A percentile compares a stretch with the other conserved stretches of the same genome.
These are phyloP conservation scores for Parmales sp. DNA, from an alignment of 108 stramenopile species.

Conservation along the genomic window DNA sequence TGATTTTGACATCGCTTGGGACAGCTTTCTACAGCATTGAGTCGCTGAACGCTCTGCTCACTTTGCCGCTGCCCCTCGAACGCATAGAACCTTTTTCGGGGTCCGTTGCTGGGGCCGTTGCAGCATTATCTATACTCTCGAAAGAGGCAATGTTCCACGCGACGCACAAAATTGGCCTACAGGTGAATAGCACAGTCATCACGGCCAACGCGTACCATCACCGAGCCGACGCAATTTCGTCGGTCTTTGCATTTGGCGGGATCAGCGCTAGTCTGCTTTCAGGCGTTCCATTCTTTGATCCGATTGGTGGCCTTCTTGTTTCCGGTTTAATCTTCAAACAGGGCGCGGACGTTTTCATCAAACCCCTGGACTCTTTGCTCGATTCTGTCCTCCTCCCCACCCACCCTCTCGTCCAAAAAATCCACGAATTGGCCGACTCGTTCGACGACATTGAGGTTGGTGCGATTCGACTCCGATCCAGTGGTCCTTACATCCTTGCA, in stretches of 20 bases:
- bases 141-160: constrained; percentile 37
- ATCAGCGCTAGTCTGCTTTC: constrained; percentile 24
- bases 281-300: background rate
- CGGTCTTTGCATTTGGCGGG: constrained; percentile 31
- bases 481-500: too few relatives aligned
- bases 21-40: constrained; percentile 26
- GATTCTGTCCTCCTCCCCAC: too few relatives aligned
- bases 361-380: too few relatives aligned
- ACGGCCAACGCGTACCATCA: constrained; percentile 51
- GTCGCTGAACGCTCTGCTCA: background rate
- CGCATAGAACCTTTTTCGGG: background rate
- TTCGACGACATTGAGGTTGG: too few relatives aligned
- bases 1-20: constrained; percentile 26
- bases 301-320: too few relatives aligned
- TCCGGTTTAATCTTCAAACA: too few relatives aligned
- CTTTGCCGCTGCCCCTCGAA: too few relatives aligned
- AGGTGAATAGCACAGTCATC: constrained; percentile 22
- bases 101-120: constrained; percentile 22
- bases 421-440: too few relatives aligned
- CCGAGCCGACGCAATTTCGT: constrained; percentile 37
- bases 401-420: too few relatives aligned
- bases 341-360: too few relatives aligned
- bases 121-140: constrained; percentile 21
- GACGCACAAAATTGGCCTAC: constrained; percentile 26
- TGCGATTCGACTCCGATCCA: too few relatives aligned